phyloP scores from a whole-genome alignment of 2,329 filamentous ascomycete species.

The Ophiocordyceps camponoti-leonardi region DNA sequence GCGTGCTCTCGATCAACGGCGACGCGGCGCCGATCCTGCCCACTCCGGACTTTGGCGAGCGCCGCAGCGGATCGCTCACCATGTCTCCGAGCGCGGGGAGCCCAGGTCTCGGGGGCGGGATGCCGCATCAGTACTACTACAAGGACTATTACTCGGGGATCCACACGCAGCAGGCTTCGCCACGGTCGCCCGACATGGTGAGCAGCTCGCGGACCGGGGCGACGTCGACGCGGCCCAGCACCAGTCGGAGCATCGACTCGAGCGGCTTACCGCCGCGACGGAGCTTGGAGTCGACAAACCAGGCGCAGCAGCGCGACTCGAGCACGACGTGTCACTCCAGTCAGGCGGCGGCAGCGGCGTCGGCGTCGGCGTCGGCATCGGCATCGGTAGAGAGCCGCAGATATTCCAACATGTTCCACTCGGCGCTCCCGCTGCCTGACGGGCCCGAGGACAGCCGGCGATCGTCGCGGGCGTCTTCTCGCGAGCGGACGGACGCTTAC shows the following conservation, averaged over 20 bases:
- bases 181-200: constrained; percentile 35
- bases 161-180: constrained; percentile 26
- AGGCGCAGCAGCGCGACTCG: constrained; percentile 31
- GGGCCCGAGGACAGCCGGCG: constrained; percentile 33
- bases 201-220: constrained; percentile 24
- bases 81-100: constrained; percentile 30
- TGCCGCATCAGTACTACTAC: constrained; percentile 38
- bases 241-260: constrained; percentile 42
- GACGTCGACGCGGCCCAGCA: constrained; percentile 34
- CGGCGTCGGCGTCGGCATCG: constrained; percentile 8
- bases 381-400: constrained; percentile 29
- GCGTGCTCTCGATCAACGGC: constrained; percentile 43
- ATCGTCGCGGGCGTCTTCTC: constrained; percentile 41
- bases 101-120: constrained; percentile 1
- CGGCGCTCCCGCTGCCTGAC: constrained; percentile 68
- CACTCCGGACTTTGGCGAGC: constrained; percentile 46
- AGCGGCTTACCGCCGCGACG: constrained; percentile 25
- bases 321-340: constrained; percentile 35
- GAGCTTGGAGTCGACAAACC: constrained; percentile 31
- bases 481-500: constrained; percentile 42
- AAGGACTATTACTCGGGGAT: constrained; percentile 31
- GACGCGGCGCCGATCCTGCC: constrained; percentile 47
- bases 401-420: constrained; percentile 69
- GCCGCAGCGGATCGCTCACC: constrained; percentile 49
- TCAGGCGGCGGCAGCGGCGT: constrained; percentile 11